phyloP scores from a whole-genome alignment of 1,284 basidiomycete species.

The Naganishia albida region DNA sequence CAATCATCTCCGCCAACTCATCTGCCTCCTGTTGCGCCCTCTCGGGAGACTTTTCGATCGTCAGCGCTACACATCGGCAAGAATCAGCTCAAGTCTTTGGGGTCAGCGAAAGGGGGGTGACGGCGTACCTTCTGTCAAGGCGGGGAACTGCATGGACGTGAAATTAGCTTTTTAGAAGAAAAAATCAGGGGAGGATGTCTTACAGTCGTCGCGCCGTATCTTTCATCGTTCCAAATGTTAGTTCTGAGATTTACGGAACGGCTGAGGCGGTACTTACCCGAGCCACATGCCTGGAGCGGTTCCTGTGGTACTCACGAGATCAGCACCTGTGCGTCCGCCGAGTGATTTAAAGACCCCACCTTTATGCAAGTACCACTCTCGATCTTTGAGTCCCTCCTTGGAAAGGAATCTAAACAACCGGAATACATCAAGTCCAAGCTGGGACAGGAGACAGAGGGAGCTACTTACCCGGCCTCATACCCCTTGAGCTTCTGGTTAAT shows the following conservation, averaged over 20 bases:
- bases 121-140: constrained; percentile 22
- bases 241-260: not conserved
- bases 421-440: not conserved
- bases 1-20: constrained; percentile 63
- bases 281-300: constrained; percentile 89
- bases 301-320: not conserved
- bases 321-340: not conserved
- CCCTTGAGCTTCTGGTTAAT: constrained; percentile 70
- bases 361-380: constrained; percentile 83
- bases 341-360: constrained; percentile 50
- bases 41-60: constrained; percentile 65
- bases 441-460: not conserved
- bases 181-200: constrained; percentile 22
- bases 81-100: not conserved
- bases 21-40: constrained; percentile 67
- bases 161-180: not conserved
- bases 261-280: constrained; percentile 52
- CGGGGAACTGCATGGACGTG: constrained; percentile 14
- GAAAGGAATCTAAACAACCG: constrained; percentile 63
- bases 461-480: constrained; percentile 70
- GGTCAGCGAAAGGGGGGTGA: not conserved
- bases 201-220: constrained; percentile 65
- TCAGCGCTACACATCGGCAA: constrained; percentile 58
- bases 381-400: constrained; percentile 70
- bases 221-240: not conserved